Evolutionary conservation across 148 eudicot genomes (phyloP).

Genomic region (Fagopyrum homotropicum): DNA sequence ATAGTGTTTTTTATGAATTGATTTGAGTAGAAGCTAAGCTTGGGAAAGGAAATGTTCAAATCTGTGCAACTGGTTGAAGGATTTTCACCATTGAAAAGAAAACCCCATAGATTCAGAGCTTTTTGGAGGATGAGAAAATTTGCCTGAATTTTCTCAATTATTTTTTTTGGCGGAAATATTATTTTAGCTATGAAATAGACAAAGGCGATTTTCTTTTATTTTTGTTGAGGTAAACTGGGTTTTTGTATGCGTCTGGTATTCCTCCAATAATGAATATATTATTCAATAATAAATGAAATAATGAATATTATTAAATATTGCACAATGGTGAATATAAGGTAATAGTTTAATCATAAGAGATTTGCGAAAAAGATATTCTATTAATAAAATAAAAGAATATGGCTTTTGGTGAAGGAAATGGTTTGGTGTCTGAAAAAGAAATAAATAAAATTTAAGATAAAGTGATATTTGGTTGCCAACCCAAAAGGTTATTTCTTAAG

Average conservation of each 20-base stretch:
- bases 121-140: constrained; percentile 1
- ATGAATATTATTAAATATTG: constrained; percentile 38
- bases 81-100: constrained; percentile 21
- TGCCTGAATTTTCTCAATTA: constrained; percentile 10
- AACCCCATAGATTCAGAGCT: constrained; percentile 13
- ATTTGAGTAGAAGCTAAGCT: constrained; percentile 38
- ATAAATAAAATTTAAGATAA: constrained; percentile 49
- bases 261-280: constrained; percentile 20
- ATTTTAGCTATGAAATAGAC: constrained; percentile 13
- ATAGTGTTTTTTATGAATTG: constrained; percentile 13
- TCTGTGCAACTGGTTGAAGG: constrained; percentile 15
- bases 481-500: constrained; percentile 63
- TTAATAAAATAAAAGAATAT: constrained; percentile 51
- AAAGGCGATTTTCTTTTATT: background rate
- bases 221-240: constrained; percentile 30
- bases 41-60: constrained; percentile 15
- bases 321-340: constrained; percentile 26
- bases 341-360: constrained; percentile 14
- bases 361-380: constrained; percentile 5
- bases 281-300: constrained; percentile 29
- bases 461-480: constrained; percentile 99
- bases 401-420: constrained; percentile 74
- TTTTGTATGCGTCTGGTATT: constrained; percentile 28
- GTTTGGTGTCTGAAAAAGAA: constrained; percentile 52
- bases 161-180: constrained; percentile 6